Base-by-base conservation (phyloP, 23 red algal genomes). In the Gracilaria gracilis region DNA sequence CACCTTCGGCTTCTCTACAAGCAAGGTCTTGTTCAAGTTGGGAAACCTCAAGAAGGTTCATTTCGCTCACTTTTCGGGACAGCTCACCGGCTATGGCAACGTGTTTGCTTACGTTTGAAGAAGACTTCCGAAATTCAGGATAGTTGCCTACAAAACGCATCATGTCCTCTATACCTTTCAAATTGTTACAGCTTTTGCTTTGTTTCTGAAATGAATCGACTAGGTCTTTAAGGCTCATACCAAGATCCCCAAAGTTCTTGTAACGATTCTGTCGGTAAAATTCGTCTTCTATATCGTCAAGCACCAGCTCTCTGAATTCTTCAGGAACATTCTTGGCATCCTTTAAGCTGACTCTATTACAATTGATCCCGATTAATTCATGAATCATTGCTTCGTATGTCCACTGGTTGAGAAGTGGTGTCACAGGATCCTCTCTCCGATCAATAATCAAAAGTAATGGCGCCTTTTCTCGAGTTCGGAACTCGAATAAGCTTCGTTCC, bases 361-460 rank as follows among this genome's bases (percentile, higher is more conserved):
- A 93, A 28, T 89, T 75, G 28, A 99, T 76, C 21, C 94, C 95
- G 23, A 99, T 83, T 17, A 99, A 55, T 57, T 99, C 93, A 75
- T 99, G 97, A 28, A 95, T 80, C 97, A 99, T 99, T 12, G 97
- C 93, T 40, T 99, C 94, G 58, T 99, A 99, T 14, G 97, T 99
- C 97, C 97, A 99, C 88, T 96, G 97, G 61, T 91, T 99, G 17
- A 99, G 83, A n/a, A 99, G 80, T 38, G 97, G 97, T 12, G 97
- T 99, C 20, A 99, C 87, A 0, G 97, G 97, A 74, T 99, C 97
- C 84, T 99, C 94, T 24, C 85, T 59, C 0, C 97, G 90, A 67
- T 99, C 97, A 47, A 99, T 38, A 49, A 99, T 85, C 19, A 99
- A 51, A 24, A 95, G 58, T n/a, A 96, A 39, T 20, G 90, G 75